phyloP scores from a whole-genome alignment of 2,329 filamentous ascomycete species.

The Alternaria consortialis region DNA sequence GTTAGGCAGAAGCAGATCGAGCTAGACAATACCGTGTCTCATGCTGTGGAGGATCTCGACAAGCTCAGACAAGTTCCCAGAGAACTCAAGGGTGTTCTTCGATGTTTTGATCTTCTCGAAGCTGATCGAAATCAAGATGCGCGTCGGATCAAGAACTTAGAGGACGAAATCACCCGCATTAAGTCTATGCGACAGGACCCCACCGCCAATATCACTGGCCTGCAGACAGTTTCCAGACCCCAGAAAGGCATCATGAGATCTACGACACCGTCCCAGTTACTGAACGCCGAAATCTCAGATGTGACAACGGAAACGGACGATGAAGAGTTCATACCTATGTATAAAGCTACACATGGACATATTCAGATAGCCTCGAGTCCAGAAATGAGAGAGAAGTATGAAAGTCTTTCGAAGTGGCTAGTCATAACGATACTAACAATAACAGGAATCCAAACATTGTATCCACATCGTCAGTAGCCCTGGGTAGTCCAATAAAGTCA shows the following conservation, averaged over 20 bases:
- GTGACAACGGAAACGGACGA: constrained; percentile 19
- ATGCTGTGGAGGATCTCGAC: constrained; percentile 19
- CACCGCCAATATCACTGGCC: not conserved
- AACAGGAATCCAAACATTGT: constrained; percentile 1
- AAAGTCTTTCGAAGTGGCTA: not conserved
- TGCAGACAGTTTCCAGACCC: not conserved
- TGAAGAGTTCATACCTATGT: constrained; percentile 4
- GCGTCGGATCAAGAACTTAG: constrained; percentile 16
- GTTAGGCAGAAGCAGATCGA: constrained; percentile 28
- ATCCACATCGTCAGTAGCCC: constrained; percentile 6
- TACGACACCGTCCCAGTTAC: not conserved
- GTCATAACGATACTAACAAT: constrained; percentile 7
- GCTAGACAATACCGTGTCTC: constrained; percentile 20
- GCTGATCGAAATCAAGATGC: constrained; percentile 14
- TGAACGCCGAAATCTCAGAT: not conserved
- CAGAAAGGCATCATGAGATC: not conserved
- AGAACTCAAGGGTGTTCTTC: constrained; percentile 10
- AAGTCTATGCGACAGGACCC: not conserved
- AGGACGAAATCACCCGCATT: constrained; percentile 17
- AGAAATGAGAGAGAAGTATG: constrained; percentile 7
- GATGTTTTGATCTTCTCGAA: constrained; percentile 27
- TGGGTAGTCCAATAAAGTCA: constrained; percentile 18
- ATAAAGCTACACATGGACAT: not conserved
- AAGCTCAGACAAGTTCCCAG: constrained; percentile 8
- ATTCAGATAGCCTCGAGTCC: constrained; percentile 16